Evolutionary conservation across 192 early-diverging fungal genomes (phyloP), one percentile per base, ranked within the genome.

Genomic region (Coemansia furcata): DNA sequence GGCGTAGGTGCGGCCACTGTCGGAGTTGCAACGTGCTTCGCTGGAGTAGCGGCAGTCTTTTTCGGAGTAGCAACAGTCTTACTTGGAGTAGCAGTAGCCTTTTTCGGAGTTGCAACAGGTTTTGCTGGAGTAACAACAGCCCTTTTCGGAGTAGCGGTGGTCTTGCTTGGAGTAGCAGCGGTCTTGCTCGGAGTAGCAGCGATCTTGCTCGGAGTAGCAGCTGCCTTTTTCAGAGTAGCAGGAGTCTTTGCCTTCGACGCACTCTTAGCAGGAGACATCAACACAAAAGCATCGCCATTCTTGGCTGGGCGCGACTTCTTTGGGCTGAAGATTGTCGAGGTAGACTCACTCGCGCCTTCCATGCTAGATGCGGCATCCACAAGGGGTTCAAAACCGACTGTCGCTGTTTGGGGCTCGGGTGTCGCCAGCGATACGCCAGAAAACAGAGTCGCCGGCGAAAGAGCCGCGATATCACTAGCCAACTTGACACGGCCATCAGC

Each of bases 381-480:
- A 29, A 63, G 57, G 7, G 71, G 65, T 23, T 32, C 71, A 40
- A 64, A 73, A 2, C 67, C 71, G 30, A 15, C 54, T 6, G 3
- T 32, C 5, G 30, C 50, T 30, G 26, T 26, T 12, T 32, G 33
- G 32, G 54, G 12, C 30, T 35, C 30, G 4, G 30, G 14, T 6
- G 32, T 12, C 36, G n/a, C 59, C 14, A 42, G 33, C 21, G 12
- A 26, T 19, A 42, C n/a, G 42, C 42, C 55, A 1, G 23, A 26
- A 72, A 77, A 77, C 39, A 77, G 62, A 7, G 23, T 65, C 42
- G 70, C 72, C 19, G 66, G 30, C 3, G 67, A 43, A 23, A 77
- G 33, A 6, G 11, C 62, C 21, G 12, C 26, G 1, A 12, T n/a
- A 29, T 23, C 54, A n/a, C 54, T 15, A 11, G 47, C 35, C 23